Evolutionary conservation across 768 basidiomycete genomes (phyloP).

Genomic region (Hygrocybe coccinea): DNA sequence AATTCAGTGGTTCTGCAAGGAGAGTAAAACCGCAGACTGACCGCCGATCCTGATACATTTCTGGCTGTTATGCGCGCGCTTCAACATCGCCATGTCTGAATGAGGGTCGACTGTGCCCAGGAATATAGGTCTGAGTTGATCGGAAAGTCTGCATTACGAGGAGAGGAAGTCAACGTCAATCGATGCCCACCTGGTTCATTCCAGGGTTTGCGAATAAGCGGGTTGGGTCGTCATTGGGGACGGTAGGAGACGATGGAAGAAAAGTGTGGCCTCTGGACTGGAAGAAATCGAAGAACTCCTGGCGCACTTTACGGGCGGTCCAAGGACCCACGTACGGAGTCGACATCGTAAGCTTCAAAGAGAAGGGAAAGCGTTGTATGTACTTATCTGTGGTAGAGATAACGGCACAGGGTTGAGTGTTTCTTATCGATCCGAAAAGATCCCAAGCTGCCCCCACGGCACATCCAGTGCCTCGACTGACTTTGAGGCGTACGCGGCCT

Average conservation of each 20-base stretch:
- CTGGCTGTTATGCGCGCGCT: conserved; percentile 92
- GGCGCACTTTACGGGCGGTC: conserved; percentile 78
- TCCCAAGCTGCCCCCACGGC: too few relatives aligned
- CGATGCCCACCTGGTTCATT: conserved; percentile 74
- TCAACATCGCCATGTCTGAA: conserved; percentile 84
- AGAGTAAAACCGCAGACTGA: conserved; percentile 79
- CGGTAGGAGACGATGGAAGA: conserved; percentile 84
- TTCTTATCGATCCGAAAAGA: too few relatives aligned
- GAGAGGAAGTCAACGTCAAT: conserved; percentile 28
- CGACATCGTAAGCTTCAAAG: too few relatives aligned
- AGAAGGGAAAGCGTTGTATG: too few relatives aligned
- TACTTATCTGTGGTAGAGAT: too few relatives aligned
- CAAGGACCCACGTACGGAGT: conserved; percentile 85
- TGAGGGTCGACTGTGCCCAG: conserved; percentile 96
- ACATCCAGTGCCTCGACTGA: too few relatives aligned
- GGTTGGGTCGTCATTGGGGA: conserved; percentile 97
- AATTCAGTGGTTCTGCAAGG: neutral
- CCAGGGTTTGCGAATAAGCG: conserved; percentile 98
- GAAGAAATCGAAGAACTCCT: conserved; percentile 92
- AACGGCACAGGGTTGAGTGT: too few relatives aligned
- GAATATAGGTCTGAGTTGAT: conserved; percentile 92
- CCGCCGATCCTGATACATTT: conserved; percentile 99
- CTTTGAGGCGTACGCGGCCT: too few relatives aligned
- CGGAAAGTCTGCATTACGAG: conserved; percentile 38
- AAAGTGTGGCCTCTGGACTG: conserved; percentile 74